Evolutionary conservation across 768 basidiomycete genomes (phyloP).

Genomic region (Boletus vinaceobasis): DNA sequence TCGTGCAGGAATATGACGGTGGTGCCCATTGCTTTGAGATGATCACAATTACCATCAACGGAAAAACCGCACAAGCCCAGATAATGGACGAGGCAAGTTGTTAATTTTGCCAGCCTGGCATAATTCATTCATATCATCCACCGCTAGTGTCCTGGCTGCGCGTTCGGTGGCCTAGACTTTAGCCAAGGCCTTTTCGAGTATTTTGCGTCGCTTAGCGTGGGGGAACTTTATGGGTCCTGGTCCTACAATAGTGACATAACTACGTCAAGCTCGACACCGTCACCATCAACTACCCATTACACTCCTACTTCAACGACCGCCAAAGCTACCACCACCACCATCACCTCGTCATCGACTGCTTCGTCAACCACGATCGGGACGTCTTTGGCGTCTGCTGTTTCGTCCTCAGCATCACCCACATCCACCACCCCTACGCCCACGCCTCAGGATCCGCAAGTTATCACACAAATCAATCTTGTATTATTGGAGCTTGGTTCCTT

Average conservation of each 20-base stretch:
- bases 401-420: conserved; percentile 9
- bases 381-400: conserved; percentile 3
- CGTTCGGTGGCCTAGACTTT: conserved; percentile 43
- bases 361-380: conserved; percentile 7
- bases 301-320: conserved; percentile 19
- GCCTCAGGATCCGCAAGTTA: conserved; percentile 19
- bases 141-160: conserved; percentile 40
- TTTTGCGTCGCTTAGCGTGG: conserved; percentile 35
- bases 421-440: conserved; percentile 14
- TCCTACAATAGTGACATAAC: conserved; percentile 27
- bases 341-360: conserved; percentile 6
- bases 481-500: conserved; percentile 24
- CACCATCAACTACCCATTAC: conserved; percentile 20
- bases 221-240: conserved; percentile 43
- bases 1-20: conserved; percentile 36
- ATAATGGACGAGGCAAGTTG: conserved; percentile 43
- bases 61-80: conserved; percentile 37
- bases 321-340: not conserved
- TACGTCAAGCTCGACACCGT: conserved; percentile 17
- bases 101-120: not conserved
- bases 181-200: conserved; percentile 42
- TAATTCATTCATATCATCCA: not conserved
- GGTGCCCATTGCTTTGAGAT: conserved; percentile 43
- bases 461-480: conserved; percentile 24
- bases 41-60: conserved; percentile 42